Conservation (phyloP, 2,329 filamentous ascomycete genomes). For the Hypocreales sp. region DNA sequence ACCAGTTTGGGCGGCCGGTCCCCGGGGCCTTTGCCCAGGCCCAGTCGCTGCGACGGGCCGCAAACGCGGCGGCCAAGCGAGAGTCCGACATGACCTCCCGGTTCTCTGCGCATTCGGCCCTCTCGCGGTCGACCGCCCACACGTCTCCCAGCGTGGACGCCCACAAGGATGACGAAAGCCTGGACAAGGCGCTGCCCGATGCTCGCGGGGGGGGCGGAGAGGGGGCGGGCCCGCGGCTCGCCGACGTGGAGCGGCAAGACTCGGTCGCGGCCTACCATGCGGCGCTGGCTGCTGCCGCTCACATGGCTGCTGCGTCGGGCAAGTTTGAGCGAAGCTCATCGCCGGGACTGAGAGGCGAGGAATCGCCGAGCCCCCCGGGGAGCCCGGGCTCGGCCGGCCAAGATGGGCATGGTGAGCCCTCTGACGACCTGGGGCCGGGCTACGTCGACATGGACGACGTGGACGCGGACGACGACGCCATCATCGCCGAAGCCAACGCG, state of each 20-base stretch:
- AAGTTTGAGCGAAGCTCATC: conserved; percentile 51
- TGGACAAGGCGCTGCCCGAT: background rate
- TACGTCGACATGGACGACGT: conserved; percentile 53
- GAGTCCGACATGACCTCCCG: conserved; percentile 31
- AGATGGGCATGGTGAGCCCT: no score
- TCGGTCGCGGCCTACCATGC: conserved; percentile 58
- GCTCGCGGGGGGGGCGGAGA: background rate
- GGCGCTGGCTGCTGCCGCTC: conserved; percentile 68
- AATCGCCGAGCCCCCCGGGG: background rate
- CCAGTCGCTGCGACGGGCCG: conserved; percentile 26
- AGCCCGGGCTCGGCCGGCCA: background rate
- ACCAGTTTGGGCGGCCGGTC: conserved; percentile 44
- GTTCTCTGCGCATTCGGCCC: conserved; percentile 26
- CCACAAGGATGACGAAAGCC: conserved; percentile 1
- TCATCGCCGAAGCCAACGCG: conserved; percentile 90
- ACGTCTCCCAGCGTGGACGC: conserved; percentile 29
- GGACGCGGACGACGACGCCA: conserved; percentile 68
- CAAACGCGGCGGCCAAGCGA: conserved; percentile 17
- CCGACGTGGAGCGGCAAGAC: conserved; percentile 3
- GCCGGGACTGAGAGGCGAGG: conserved; percentile 16
- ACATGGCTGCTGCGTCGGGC: conserved; percentile 58
- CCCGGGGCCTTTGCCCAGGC: conserved; percentile 41
- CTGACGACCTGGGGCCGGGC: conserved; percentile 36
- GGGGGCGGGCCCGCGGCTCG: no score
- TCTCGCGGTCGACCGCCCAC: conserved; percentile 32